Evolutionary conservation across 176 grass and related monocot genomes (phyloP), one percentile per base, ranked within the genome.

Genomic region (Saccharum officinarum): DNA sequence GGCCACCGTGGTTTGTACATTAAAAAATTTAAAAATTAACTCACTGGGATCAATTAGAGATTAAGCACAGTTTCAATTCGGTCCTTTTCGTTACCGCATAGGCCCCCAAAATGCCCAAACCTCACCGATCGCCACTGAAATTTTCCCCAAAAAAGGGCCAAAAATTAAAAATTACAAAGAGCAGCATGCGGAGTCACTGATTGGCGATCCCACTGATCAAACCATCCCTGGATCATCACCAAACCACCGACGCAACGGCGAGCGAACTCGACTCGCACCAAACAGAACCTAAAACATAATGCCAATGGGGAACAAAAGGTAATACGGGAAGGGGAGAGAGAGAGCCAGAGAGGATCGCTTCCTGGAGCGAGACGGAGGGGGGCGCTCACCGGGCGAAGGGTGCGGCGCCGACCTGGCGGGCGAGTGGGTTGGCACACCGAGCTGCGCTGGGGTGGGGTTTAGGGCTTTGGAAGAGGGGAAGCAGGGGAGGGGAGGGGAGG

Each of bases 391-490:
- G 5, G 52, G 30, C 25, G 30, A 80, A 7, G 40, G 75, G 22
- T 3, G 69, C 82, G 80, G 52, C 59, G 77, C 60, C 26, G 46
- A 75, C 44, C 82, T 76, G 1, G 10, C 40, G 69, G 31, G 74
- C 5, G 30, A 49, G 45, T 49, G 15, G 73, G 1, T 18, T 36
- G 25, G 10, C 46, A 10, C 36, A 67, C 25, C 4, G 74, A 88
- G 55, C 47, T 28, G 20, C 47, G 33, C 8, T 2, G 22, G 66
- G 39, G 42, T 64, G 55, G 74, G 89, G 85, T 84, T 88, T 84
- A 78, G 89, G 89, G 89, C 88, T 89, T 81, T 76, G 46, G 41
- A 40, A n/a, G 11, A 28, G 78, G 7, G 11, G 47, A 39, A 39
- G 60, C 34, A 3, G 22, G 8, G 8, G 28, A 16, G 16, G 2